A percentile compares a stretch with the other conserved stretches of the same genome.
phyloP scores from a whole-genome alignment of 495 filamentous ascomycete genomes.

The Penicillium maclennaniae region DNA sequence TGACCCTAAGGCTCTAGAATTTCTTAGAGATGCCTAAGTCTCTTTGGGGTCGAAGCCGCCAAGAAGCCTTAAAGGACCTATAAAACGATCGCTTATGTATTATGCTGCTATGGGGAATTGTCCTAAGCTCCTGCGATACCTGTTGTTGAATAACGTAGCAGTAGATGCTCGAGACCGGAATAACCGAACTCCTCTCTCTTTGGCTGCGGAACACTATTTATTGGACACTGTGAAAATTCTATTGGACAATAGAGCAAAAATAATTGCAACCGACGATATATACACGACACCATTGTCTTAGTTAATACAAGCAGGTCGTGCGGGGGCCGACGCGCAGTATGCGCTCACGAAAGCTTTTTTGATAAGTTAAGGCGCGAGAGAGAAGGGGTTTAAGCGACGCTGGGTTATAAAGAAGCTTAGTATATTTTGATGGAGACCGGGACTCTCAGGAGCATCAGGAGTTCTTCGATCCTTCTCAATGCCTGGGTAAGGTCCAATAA shows the following conservation, averaged over 20 bases:
- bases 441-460: too few relatives aligned
- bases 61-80: neutral
- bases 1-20: neutral
- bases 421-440: constrained; percentile 2
- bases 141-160: neutral
- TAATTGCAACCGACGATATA: neutral
- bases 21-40: too few relatives aligned
- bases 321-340: neutral
- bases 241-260: neutral
- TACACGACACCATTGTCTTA: neutral
- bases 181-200: neutral
- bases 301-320: neutral
- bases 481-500: too few relatives aligned
- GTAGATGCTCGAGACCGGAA: too few relatives aligned
- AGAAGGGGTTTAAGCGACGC: neutral
- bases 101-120: constrained; percentile 10
- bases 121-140: constrained; percentile 3
- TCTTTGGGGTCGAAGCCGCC: neutral
- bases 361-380: neutral
- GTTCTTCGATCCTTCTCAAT: too few relatives aligned
- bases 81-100: constrained; percentile 5
- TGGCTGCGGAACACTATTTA: neutral
- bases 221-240: neutral
- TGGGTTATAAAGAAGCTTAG: constrained; percentile 2
- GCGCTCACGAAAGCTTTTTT: neutral